Percentiles rank a stretch among this genome's conserved stretches.
These are phyloP conservation scores for Artemisia annua DNA, from an alignment of 129 eudicot species.

Conservation along the genomic window DNA sequence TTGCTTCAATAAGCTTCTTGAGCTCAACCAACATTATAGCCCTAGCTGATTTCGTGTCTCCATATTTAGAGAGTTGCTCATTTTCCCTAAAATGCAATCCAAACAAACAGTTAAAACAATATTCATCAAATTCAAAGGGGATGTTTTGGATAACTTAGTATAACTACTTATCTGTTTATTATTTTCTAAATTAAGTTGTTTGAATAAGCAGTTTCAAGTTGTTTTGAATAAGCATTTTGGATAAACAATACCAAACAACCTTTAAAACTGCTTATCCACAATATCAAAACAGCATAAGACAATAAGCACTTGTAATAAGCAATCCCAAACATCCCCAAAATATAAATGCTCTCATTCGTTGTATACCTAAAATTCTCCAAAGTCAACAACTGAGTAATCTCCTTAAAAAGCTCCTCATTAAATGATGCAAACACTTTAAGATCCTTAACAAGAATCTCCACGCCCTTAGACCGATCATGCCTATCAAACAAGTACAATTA, in stretches of 20 bases:
- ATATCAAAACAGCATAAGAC: too few species aligned
- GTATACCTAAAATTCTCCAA: constrained; percentile 90
- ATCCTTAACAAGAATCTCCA: constrained; percentile 89
- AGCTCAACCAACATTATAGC: constrained; percentile 93
- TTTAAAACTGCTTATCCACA: too few species aligned
- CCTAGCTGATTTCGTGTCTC: constrained; percentile 91
- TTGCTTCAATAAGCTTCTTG: constrained; percentile 90
- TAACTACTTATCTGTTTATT: too few species aligned
- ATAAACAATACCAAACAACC: too few species aligned
- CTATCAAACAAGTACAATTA: constrained; percentile 28
- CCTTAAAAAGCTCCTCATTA: constrained; percentile 91
- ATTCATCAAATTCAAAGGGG: neutral
- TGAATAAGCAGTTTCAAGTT: too few species aligned
- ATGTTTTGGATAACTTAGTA: too few species aligned
- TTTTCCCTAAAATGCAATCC: constrained; percentile 61
- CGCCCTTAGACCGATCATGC: constrained; percentile 85
- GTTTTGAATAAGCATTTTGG: too few species aligned
- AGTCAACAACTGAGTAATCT: constrained; percentile 85
- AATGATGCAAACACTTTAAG: constrained; percentile 93
- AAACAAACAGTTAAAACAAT: constrained; percentile 2
- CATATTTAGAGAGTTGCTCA: constrained; percentile 87
- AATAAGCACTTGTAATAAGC: too few species aligned
- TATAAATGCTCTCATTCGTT: neutral
- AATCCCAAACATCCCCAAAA: too few species aligned
- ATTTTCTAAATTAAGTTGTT: too few species aligned